phyloP scores from a whole-genome alignment of 768 basidiomycete genomes.

The Tylopilus plumbeoviolaceoides region DNA sequence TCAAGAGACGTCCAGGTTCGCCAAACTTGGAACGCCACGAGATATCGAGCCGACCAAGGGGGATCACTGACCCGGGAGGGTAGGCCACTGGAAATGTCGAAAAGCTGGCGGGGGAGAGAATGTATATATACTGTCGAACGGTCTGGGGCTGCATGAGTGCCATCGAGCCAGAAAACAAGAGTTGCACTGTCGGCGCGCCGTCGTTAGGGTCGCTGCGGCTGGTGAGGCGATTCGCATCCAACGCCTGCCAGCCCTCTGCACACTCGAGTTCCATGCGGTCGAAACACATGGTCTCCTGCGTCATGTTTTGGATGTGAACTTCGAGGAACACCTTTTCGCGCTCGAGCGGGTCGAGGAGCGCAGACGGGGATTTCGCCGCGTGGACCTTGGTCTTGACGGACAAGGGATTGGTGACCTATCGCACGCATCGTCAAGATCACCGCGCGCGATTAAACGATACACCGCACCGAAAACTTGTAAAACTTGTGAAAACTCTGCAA shows the following conservation, averaged over 20 bases:
- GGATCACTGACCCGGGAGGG: slow-evolving; percentile 65
- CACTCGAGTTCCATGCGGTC: slow-evolving; percentile 77
- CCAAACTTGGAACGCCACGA: slow-evolving; percentile 84
- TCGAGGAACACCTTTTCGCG: slow-evolving; percentile 87
- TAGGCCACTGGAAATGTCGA: slow-evolving; percentile 46
- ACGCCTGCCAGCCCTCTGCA: slow-evolving; percentile 58
- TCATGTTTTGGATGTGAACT: slow-evolving; percentile 88
- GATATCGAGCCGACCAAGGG: slow-evolving; percentile 85
- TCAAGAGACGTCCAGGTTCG: slow-evolving; percentile 54
- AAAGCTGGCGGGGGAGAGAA: slow-evolving; percentile 52
- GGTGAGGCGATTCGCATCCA: slow-evolving; percentile 48
- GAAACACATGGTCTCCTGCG: slow-evolving; percentile 70
- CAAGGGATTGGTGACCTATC: slow-evolving; percentile 86
- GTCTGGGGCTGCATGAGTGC: slow-evolving; percentile 82
- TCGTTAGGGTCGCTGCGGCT: neutral
- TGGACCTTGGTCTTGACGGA: slow-evolving; percentile 96
- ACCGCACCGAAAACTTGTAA: slow-evolving; percentile 82
- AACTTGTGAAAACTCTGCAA: slow-evolving; percentile 80
- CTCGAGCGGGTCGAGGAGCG: slow-evolving; percentile 56
- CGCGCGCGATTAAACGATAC: neutral
- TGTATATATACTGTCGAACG: slow-evolving; percentile 83
- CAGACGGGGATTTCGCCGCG: slow-evolving; percentile 65
- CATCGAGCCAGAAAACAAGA: slow-evolving; percentile 56
- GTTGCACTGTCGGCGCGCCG: slow-evolving; percentile 21
- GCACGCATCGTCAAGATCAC: neutral